Base-by-base conservation (phyloP, 345 rosid genomes). In the Excoecaria cochinchinensis region DNA sequence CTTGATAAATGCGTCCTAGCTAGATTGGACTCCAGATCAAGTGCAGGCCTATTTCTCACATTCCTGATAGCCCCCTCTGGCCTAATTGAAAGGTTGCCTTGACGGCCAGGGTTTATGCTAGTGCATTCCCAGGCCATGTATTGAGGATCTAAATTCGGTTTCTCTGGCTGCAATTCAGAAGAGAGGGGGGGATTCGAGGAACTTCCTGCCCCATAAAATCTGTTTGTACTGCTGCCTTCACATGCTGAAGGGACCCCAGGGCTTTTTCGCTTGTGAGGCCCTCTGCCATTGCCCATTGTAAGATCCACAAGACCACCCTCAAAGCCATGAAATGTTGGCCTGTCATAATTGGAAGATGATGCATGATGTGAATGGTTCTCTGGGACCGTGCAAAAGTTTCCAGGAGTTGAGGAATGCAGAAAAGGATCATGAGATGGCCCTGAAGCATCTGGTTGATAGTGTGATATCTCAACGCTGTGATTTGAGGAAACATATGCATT, bases 221-320 rank as follows among this genome's bases (percentile, higher is more conserved):
- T 86, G 86, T 93, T 90, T 71, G 90, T 79, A 81, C 91, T 88
- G 67, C 93, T 92, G 62, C 88, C 85, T 78, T 94, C 97, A 75
- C 85, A 87, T 50, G 84, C 87, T 72, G 93, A 81, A 58, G 91
- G 86, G 66, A 79, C 79, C 56, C 84, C 89, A 24, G 92, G 97
- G 75, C 86, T 87, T 82, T 94, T 94, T 55, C 98, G 70, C 87
- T 94, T 94, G 71, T 89, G 92, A 42, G 78, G 87, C 70, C 88
- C 92, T 82, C 92, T 84, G 55, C 88, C 87, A 67, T 81, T 79
- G 51, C 85, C 88, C 82, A 78, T 71, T 64, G 87, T 77, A 58
- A 86, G 85, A 84, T 88, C 95, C 65, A 77, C 83, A 81, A 84
- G 81, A 62, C 86, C 78, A 77, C 84, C 85, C 66, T 87, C 91